A percentile compares a stretch with the other conserved stretches of the same genome.
Evolutionary conservation across 2,329 filamentous ascomycete genomes (phyloP).

Genomic region (Zymoseptoria brevis): DNA sequence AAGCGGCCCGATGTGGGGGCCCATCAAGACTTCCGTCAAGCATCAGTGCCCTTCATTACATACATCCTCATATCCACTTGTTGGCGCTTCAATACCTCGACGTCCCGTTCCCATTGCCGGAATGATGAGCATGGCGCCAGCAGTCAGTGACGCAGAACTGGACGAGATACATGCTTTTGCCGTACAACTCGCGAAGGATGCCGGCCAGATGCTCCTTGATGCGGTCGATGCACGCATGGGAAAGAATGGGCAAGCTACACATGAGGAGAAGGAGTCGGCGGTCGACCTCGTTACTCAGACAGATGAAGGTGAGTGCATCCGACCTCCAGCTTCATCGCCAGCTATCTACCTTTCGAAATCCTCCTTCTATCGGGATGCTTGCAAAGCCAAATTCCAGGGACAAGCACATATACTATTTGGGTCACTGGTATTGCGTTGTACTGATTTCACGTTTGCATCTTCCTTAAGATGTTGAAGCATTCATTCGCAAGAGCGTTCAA

Average conservation of each 20-base stretch:
- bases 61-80: neutral
- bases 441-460: neutral
- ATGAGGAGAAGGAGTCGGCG: constrained; percentile 63
- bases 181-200: constrained; percentile 60
- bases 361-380: neutral
- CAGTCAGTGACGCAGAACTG: constrained; percentile 31
- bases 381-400: neutral
- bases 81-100: neutral
- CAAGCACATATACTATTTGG: neutral
- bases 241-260: constrained; percentile 31
- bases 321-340: neutral
- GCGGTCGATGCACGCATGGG: constrained; percentile 52
- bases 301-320: constrained; percentile 52
- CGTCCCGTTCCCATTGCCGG: neutral
- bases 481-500: constrained; percentile 45
- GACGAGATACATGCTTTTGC: constrained; percentile 63
- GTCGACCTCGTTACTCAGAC: constrained; percentile 73
- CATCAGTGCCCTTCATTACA: no score
- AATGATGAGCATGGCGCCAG: neutral
- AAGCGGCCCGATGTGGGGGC: neutral
- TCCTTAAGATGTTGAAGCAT: constrained; percentile 58
- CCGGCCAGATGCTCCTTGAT: constrained; percentile 58
- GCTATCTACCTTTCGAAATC: neutral
- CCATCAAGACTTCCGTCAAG: neutral
- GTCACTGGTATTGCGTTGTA: neutral